These are phyloP conservation scores for Inga oerstediana DNA, from an alignment of 306 rosid genomes.

Conservation along the genomic window DNA sequence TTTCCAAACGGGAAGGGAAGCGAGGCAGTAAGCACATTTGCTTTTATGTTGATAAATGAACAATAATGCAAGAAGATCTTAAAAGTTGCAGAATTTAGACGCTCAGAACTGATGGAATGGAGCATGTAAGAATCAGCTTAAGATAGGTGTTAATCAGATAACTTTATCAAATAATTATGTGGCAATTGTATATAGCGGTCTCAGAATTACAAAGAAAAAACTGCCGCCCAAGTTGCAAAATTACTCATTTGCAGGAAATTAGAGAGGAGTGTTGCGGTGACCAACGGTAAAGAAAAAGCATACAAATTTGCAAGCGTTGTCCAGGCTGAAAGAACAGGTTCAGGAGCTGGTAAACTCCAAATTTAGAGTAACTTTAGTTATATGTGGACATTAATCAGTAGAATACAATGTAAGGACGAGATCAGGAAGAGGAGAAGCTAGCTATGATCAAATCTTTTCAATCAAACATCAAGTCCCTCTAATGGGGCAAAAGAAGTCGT, in stretches of 20 bases:
- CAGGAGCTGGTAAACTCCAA: conserved; percentile 23
- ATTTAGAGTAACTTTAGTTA: conserved; percentile 14
- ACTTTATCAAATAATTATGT: background rate
- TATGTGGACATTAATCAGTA: background rate
- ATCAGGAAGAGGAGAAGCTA: conserved; percentile 24
- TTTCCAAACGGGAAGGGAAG: background rate
- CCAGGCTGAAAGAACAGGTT: conserved; percentile 20
- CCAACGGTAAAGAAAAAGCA: background rate
- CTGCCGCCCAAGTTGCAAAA: background rate
- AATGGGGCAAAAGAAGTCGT: conserved; percentile 17
- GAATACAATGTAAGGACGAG: background rate
- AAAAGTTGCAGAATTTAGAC: background rate
- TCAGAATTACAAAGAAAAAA: background rate
- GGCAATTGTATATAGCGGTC: background rate
- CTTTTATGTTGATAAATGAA: background rate
- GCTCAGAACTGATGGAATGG: background rate
- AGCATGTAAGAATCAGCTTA: background rate
- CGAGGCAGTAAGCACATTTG: background rate
- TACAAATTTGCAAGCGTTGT: conserved; percentile 8
- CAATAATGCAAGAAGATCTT: background rate
- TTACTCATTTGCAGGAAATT: conserved; percentile 5
- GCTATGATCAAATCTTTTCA: background rate
- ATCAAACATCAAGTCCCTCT: conserved; percentile 12
- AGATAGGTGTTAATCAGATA: background rate
- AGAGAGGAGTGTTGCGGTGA: background rate